These are phyloP conservation scores for Arbutus unedo DNA, from an alignment of 148 eudicot species.

Conservation along the genomic window DNA sequence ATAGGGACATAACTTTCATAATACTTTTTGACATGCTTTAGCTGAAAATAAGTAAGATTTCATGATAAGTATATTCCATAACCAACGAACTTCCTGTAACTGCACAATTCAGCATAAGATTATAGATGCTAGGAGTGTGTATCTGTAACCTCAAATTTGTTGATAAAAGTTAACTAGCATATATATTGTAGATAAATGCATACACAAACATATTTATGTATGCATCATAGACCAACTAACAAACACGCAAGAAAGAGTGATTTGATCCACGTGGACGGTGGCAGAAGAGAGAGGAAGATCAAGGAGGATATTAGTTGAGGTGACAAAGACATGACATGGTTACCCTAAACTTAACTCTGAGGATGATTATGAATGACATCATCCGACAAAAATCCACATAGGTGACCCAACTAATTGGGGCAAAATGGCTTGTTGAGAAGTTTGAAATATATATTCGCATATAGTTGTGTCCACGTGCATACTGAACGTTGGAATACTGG, in stretches of 20 bases:
- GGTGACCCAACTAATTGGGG: background rate
- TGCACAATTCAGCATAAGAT: background rate
- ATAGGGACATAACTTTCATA: constrained; percentile 78
- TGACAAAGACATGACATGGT: background rate
- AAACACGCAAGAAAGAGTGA: background rate
- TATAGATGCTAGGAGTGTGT: background rate
- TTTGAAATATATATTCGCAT: background rate
- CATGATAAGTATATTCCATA: constrained; percentile 5
- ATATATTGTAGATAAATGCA: background rate
- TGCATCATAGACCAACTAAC: background rate
- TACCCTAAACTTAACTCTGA: background rate
- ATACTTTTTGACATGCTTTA: constrained; percentile 51
- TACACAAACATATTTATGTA: background rate
- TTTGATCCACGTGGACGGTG: background rate
- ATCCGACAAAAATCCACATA: background rate
- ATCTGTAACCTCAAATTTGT: background rate
- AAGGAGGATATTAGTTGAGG: background rate
- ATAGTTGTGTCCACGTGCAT: background rate
- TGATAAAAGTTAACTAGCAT: background rate
- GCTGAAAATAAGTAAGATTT: constrained; percentile 38
- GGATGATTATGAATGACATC: background rate
- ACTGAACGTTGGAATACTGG: background rate
- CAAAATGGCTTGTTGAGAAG: background rate
- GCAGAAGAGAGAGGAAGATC: background rate
- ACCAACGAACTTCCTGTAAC: background rate